phyloP scores from a whole-genome alignment of 1,139 yeast species.

The Debaryomyces fabryi region DNA sequence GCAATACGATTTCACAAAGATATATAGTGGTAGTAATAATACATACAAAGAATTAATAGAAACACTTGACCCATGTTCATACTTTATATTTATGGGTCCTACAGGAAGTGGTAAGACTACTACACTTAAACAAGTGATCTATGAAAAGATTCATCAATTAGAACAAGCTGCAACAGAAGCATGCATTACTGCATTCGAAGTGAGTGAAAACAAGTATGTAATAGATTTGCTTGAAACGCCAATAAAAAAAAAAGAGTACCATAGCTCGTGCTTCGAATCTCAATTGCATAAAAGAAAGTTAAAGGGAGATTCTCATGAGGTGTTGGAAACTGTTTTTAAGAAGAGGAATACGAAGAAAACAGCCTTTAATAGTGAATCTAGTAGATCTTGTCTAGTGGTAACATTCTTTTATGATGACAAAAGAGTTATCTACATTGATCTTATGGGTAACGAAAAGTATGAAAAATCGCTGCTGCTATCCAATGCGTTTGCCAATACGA shows the following conservation, averaged over 20 bases:
- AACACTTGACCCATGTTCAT: conserved; percentile 15
- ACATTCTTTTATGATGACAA: conserved; percentile 24
- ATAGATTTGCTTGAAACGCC: conserved; percentile 29
- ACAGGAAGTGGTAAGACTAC: conserved; percentile 41
- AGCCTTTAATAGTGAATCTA: conserved; percentile 24
- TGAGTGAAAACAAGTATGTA: conserved; percentile 29
- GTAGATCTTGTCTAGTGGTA: conserved; percentile 33
- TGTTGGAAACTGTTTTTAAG: conserved; percentile 22
- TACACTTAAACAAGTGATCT: conserved; percentile 17
- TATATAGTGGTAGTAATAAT: conserved; percentile 16
- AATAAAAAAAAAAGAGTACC: conserved; percentile 13
- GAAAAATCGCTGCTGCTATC: conserved; percentile 18
- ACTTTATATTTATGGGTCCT: conserved; percentile 35
- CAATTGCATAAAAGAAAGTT: conserved; percentile 17
- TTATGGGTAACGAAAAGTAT: conserved; percentile 36
- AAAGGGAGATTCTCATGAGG: conserved; percentile 7
- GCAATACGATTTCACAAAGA: conserved; percentile 25
- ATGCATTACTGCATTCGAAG: conserved; percentile 32
- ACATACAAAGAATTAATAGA: conserved; percentile 18
- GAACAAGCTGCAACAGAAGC: conserved; percentile 6
- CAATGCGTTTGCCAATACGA: conserved; percentile 32
- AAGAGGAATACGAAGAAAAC: conserved; percentile 26
- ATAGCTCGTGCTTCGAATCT: conserved; percentile 16
- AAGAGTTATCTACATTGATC: conserved; percentile 30
- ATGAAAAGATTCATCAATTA: conserved; percentile 6